These are phyloP conservation scores for Ramicandelaber brevisporus DNA, from an alignment of 192 early-diverging fungal genomes.

Conservation along the genomic window DNA sequence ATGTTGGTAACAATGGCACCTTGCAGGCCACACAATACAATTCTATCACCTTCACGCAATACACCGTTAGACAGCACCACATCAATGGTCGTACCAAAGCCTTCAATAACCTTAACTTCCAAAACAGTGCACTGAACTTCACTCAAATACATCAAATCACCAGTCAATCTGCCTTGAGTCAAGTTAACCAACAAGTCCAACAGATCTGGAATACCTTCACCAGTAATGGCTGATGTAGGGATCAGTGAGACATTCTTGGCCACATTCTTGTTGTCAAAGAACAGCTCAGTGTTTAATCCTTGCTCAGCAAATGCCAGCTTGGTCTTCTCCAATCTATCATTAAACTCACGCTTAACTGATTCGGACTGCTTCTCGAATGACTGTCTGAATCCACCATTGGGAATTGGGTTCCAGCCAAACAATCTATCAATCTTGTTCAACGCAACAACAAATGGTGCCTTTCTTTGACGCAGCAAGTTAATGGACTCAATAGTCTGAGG, in stretches of 20 bases:
- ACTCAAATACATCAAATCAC: slow-evolving; percentile 84
- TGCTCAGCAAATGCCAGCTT: slow-evolving; percentile 86
- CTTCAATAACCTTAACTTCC: slow-evolving; percentile 98
- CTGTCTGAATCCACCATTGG: slow-evolving; percentile 55
- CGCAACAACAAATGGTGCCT: slow-evolving; percentile 95
- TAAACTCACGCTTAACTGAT: slow-evolving; percentile 59
- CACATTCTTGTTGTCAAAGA: slow-evolving; percentile 91
- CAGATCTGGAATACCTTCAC: slow-evolving; percentile 97
- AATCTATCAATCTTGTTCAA: slow-evolving; percentile 98
- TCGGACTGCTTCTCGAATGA: slow-evolving; percentile 48
- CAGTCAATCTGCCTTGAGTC: slow-evolving; percentile 86
- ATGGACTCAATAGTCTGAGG: slow-evolving; percentile 95
- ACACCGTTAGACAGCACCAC: slow-evolving; percentile 88
- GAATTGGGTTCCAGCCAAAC: slow-evolving; percentile 70
- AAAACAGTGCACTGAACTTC: slow-evolving; percentile 93
- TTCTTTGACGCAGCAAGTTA: slow-evolving; percentile 65
- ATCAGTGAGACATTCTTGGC: slow-evolving; percentile 86
- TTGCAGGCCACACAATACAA: slow-evolving; percentile 76
- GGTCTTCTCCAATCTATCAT: slow-evolving; percentile 45
- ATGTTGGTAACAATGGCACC: slow-evolving; percentile 86
- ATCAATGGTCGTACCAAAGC: slow-evolving; percentile 92
- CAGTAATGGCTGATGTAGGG: slow-evolving; percentile 92
- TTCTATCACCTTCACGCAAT: slow-evolving; percentile 83
- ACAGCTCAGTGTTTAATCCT: slow-evolving; percentile 74
- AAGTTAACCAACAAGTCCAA: slow-evolving; percentile 72